Conservation (phyloP, 805 yeast species). For the Kluyveromyces wickerhamii region DNA sequence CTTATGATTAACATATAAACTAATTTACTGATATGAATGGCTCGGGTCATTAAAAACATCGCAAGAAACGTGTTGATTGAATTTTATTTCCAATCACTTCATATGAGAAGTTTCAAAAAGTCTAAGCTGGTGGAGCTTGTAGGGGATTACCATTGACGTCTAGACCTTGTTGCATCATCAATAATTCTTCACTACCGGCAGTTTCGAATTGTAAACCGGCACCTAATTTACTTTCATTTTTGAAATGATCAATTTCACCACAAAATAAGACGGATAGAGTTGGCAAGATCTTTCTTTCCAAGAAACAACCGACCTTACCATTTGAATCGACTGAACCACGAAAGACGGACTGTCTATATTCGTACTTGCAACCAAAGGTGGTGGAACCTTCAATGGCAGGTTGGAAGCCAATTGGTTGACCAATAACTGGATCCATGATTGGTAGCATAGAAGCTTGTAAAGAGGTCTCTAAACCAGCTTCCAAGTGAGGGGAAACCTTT, state of each 20-base stretch:
- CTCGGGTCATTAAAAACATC: slow-evolving; percentile 6
- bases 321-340: slow-evolving; percentile 89
- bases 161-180: slow-evolving; percentile 85
- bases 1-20: slow-evolving; percentile 3
- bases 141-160: slow-evolving; percentile 83
- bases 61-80: slow-evolving; percentile 5
- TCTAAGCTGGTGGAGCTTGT: slow-evolving; percentile 54
- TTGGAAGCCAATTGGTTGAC: slow-evolving; percentile 73
- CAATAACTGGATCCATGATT: slow-evolving; percentile 65
- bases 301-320: slow-evolving; percentile 84
- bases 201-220: slow-evolving; percentile 93
- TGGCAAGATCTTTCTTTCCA: slow-evolving; percentile 91
- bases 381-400: slow-evolving; percentile 87
- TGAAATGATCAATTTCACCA: slow-evolving; percentile 87
- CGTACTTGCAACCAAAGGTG: slow-evolving; percentile 94
- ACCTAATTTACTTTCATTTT: slow-evolving; percentile 74
- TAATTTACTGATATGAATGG: slow-evolving; percentile 5
- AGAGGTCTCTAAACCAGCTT: slow-evolving; percentile 88
- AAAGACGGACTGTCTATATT: slow-evolving; percentile 91
- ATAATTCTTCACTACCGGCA: slow-evolving; percentile 87
- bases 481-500: slow-evolving; percentile 84
- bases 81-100: slow-evolving; percentile 2
- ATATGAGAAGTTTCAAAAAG: not conserved
- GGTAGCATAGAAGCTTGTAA: slow-evolving; percentile 70
- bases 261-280: slow-evolving; percentile 80